Conservation (phyloP, 2,329 filamentous ascomycete genomes). For the Colletotrichum sojae region DNA sequence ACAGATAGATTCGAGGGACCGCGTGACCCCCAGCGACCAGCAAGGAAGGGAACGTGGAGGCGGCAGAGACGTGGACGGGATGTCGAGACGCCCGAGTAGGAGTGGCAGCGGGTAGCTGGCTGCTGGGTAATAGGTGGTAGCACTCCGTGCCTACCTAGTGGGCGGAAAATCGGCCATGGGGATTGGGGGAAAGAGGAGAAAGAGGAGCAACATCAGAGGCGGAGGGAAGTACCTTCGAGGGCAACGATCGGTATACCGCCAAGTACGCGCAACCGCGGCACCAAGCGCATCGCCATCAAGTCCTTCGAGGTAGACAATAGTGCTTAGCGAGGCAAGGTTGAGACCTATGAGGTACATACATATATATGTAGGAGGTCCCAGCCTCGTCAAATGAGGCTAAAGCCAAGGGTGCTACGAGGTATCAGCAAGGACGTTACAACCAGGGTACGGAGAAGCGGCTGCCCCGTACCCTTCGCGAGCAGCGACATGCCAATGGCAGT, state of each 20-base stretch:
- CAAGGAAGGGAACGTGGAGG: constrained; percentile 16
- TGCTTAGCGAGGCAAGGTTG: too few species aligned
- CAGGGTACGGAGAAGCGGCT: too few species aligned
- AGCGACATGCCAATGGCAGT: too few species aligned
- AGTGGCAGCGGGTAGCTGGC: constrained; percentile 16
- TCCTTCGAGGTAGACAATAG: too few species aligned
- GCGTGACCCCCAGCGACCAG: constrained; percentile 35
- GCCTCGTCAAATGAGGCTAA: constrained; percentile 30
- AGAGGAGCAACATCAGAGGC: constrained; percentile 5
- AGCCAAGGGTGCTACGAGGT: constrained; percentile 13
- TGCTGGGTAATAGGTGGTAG: too few species aligned
- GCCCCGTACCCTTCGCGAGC: too few species aligned
- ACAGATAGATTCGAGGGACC: constrained; percentile 41
- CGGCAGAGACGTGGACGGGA: background rate
- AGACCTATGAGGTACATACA: too few species aligned
- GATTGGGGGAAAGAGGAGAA: constrained; percentile 24
- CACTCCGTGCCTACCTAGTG: background rate
- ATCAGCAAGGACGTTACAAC: background rate
- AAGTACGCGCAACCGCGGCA: too few species aligned
- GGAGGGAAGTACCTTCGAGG: constrained; percentile 11
- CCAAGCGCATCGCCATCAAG: too few species aligned
- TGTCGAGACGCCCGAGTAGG: constrained; percentile 11
- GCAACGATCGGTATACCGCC: background rate
- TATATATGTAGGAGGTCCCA: too few species aligned
- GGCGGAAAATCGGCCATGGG: constrained; percentile 30